A percentile compares a stretch with the other conserved stretches of the same genome.
Evolutionary conservation across 192 early-diverging fungal genomes (phyloP).

Genomic region (Coemansia biformis): DNA sequence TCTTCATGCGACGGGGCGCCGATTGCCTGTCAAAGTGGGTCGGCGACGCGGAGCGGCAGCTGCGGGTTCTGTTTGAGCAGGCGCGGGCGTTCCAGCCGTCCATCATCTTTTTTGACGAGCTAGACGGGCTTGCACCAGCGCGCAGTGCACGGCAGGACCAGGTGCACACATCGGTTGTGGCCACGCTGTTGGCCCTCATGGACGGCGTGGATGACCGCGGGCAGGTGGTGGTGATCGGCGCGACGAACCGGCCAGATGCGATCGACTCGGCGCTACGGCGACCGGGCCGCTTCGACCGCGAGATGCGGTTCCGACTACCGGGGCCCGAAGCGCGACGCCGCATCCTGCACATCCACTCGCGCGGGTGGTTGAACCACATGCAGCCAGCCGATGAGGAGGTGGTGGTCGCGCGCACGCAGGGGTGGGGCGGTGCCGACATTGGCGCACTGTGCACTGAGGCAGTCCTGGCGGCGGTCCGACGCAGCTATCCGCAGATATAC

Average conservation of each 20-base stretch:
- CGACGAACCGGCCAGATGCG: constrained; percentile 96
- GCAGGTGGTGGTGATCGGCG: constrained; percentile 93
- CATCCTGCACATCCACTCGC: constrained; percentile 72
- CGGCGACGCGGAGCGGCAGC: constrained; percentile 93
- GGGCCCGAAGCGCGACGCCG: constrained; percentile 59
- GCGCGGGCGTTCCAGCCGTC: constrained; percentile 88
- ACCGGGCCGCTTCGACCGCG: constrained; percentile 90
- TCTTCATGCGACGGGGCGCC: constrained; percentile 66
- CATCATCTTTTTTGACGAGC: constrained; percentile 98
- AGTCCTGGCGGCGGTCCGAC: constrained; percentile 47
- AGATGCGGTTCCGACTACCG: constrained; percentile 88
- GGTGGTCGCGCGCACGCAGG: constrained; percentile 71
- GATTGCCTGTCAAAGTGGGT: constrained; percentile 99
- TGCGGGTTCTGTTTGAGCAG: constrained; percentile 85
- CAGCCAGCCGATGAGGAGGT: constrained; percentile 45
- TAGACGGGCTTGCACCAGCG: constrained; percentile 87
- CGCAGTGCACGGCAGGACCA: constrained; percentile 64
- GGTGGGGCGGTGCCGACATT: constrained; percentile 95
- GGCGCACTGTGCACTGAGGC: constrained; percentile 83
- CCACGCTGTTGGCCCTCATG: constrained; percentile 85
- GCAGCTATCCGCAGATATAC: constrained; percentile 66
- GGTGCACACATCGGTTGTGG: constrained; percentile 85
- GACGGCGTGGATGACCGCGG: constrained; percentile 92
- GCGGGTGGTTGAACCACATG: constrained; percentile 55
- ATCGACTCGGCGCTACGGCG: constrained; percentile 86